Evolutionary conservation across 805 yeast genomes (phyloP).

Genomic region (Pichia deserticola): DNA sequence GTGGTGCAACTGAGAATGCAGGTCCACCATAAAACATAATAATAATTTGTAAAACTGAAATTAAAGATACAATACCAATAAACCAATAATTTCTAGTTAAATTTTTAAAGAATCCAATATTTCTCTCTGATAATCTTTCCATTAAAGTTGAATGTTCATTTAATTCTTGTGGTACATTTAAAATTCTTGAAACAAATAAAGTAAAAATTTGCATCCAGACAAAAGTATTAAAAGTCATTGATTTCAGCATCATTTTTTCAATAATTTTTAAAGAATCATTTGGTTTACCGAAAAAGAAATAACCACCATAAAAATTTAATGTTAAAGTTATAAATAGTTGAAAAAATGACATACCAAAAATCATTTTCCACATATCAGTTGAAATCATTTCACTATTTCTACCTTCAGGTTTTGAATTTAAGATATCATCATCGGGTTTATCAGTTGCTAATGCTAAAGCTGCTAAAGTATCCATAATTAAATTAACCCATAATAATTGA

Average conservation of each 20-base stretch:
- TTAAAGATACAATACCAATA: slow-evolving; percentile 58
- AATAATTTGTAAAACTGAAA: slow-evolving; percentile 77
- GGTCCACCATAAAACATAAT: slow-evolving; percentile 98
- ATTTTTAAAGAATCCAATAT: slow-evolving; percentile 78
- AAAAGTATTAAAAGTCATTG: slow-evolving; percentile 90
- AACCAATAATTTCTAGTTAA: slow-evolving; percentile 80
- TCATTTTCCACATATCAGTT: slow-evolving; percentile 98
- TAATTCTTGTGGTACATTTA: slow-evolving; percentile 57
- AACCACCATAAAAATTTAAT: slow-evolving; percentile 70
- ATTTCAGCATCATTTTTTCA: slow-evolving; percentile 54
- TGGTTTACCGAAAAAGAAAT: slow-evolving; percentile 41
- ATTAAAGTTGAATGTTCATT: slow-evolving; percentile 53
- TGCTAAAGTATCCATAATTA: slow-evolving; percentile 97
- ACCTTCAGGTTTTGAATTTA: slow-evolving; percentile 79
- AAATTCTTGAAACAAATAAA: slow-evolving; percentile 79
- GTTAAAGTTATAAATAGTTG: slow-evolving; percentile 77
- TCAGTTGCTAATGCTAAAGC: slow-evolving; percentile 97
- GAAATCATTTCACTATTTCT: slow-evolving; percentile 73
- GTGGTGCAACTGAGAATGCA: slow-evolving; percentile 77
- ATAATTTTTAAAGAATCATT: slow-evolving; percentile 27
- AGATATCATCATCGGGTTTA: slow-evolving; percentile 78
- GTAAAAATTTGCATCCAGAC: slow-evolving; percentile 98
- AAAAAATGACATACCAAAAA: slow-evolving; percentile 71
- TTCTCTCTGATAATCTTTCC: slow-evolving; percentile 53
- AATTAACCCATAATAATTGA: slow-evolving; percentile 93